Percentiles rank a stretch among this genome's conserved stretches.
Evolutionary conservation across 2,329 filamentous ascomycete species (phyloP).

Genomic region (Curvularia spicifera): DNA sequence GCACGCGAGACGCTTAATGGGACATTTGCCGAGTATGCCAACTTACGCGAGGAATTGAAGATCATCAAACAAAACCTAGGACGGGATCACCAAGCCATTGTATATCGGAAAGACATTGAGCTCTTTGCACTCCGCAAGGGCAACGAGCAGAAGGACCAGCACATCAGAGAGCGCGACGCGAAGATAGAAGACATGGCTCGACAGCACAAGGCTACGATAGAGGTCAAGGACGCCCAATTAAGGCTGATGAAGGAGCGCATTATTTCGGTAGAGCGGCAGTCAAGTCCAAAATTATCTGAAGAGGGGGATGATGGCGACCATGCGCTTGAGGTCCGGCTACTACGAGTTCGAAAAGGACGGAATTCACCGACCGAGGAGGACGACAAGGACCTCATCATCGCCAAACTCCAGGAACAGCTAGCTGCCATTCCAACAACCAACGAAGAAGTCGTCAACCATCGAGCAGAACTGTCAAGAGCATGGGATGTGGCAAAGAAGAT

Average conservation of each 20-base stretch:
- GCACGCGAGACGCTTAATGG: slow-evolving; percentile 39
- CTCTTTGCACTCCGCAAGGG: slow-evolving; percentile 46
- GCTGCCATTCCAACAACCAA: slow-evolving; percentile 23
- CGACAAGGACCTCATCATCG: slow-evolving; percentile 37
- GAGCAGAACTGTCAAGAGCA: slow-evolving; percentile 41
- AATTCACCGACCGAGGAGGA: slow-evolving; percentile 28
- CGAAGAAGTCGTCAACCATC: slow-evolving; percentile 35
- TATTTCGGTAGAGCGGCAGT: slow-evolving; percentile 32
- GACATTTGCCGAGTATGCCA: slow-evolving; percentile 39
- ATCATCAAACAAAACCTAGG: slow-evolving; percentile 39
- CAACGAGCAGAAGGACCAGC: slow-evolving; percentile 45
- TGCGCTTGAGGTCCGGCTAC: slow-evolving; percentile 41
- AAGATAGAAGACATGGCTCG: slow-evolving; percentile 35
- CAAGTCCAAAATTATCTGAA: slow-evolving; percentile 20
- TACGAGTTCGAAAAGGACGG: slow-evolving; percentile 40
- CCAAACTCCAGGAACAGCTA: slow-evolving; percentile 38
- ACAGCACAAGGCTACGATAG: slow-evolving; percentile 36
- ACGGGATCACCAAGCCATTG: slow-evolving; percentile 41
- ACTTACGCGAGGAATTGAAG: slow-evolving; percentile 40
- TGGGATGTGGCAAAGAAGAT: slow-evolving; percentile 43
- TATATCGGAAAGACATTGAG: slow-evolving; percentile 48
- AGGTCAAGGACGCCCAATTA: slow-evolving; percentile 42
- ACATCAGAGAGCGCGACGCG: slow-evolving; percentile 39
- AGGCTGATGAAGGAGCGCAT: slow-evolving; percentile 40
- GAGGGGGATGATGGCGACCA: slow-evolving; percentile 34